These are phyloP conservation scores for Candolleomyces efflorescens DNA, from an alignment of 768 basidiomycete genomes.

Conservation along the genomic window DNA sequence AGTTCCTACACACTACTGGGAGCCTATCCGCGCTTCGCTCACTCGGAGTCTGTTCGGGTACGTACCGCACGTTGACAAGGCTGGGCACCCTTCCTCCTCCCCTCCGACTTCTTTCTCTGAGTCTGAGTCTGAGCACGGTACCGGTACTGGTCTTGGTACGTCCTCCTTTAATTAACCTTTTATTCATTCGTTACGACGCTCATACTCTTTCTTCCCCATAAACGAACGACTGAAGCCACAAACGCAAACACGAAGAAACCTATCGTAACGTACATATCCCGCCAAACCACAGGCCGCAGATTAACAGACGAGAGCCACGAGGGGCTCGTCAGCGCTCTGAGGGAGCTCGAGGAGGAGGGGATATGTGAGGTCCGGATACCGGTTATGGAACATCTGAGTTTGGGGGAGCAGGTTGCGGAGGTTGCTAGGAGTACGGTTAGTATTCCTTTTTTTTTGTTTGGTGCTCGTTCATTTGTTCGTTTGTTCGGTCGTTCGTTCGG, in stretches of 20 bases:
- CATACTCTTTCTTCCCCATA: no score
- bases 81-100: no score
- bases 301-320: conserved; percentile 17
- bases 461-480: no score
- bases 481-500: no score
- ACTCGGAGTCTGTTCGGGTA: conserved; percentile 28
- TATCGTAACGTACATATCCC: conserved; percentile 53
- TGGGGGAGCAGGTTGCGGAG: conserved; percentile 16
- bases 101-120: not conserved
- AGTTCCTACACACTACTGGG: conserved; percentile 27
- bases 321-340: conserved; percentile 18
- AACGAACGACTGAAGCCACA: no score
- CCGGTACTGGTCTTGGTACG: no score
- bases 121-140: not conserved
- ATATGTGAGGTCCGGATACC: conserved; percentile 18
- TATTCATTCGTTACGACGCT: no score
- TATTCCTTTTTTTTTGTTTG: not conserved
- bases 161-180: no score
- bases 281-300: conserved; percentile 34
- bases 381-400: conserved; percentile 16
- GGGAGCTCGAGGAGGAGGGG: conserved; percentile 15
- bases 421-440: conserved; percentile 19
- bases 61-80: conserved; percentile 15
- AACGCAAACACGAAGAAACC: no score
- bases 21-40: conserved; percentile 25